Evolutionary conservation across 75 land plant species (phyloP).

Genomic region (Pinus albicaulis): DNA sequence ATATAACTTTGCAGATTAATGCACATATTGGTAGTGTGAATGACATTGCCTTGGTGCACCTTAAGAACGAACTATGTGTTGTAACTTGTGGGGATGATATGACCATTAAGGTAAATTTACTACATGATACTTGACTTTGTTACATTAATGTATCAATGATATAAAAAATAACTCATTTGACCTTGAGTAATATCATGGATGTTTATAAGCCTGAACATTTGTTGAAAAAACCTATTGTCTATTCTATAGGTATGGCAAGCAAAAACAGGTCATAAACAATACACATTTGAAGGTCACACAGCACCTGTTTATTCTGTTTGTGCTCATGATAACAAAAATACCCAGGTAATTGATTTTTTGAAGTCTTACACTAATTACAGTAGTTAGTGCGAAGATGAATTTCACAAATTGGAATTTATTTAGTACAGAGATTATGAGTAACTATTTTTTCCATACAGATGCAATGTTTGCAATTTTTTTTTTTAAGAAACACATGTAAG

Average conservation of each 20-base stretch:
- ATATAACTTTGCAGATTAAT: constrained; percentile 7
- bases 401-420: no score
- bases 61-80: constrained; percentile 12
- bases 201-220: not conserved
- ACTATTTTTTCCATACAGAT: no score
- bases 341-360: constrained; percentile 14
- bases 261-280: constrained; percentile 26
- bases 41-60: constrained; percentile 23
- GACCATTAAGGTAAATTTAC: constrained; percentile 17
- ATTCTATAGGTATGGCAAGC: constrained; percentile 36
- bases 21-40: constrained; percentile 26
- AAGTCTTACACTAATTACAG: not conserved
- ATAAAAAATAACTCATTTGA: no score
- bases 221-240: not conserved
- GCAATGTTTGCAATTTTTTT: no score
- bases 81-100: constrained; percentile 26
- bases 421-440: no score
- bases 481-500: no score
- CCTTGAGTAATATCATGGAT: no score
- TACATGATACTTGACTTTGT: no score
- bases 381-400: no score
- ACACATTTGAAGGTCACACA: constrained; percentile 43
- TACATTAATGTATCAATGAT: not conserved
- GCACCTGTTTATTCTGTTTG: constrained; percentile 43
- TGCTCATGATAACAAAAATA: constrained; percentile 36